Conservation (phyloP, 345 rosid species). For the Conringia planisiliqua region DNA sequence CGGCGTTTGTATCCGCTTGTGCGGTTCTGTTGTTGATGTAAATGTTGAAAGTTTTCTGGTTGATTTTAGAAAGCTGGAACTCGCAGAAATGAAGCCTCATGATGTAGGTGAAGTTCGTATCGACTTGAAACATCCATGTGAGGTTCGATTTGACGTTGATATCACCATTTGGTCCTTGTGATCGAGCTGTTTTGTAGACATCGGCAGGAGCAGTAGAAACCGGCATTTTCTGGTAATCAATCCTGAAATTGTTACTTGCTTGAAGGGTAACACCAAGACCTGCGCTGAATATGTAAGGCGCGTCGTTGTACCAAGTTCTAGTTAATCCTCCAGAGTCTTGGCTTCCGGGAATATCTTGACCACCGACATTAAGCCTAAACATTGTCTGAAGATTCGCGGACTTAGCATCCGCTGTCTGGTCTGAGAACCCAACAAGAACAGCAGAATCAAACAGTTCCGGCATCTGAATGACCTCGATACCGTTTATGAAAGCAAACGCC, state of each 20-base stretch:
- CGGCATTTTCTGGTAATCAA: constrained; percentile 43
- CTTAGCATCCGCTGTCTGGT: constrained; percentile 35
- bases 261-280: constrained; percentile 38
- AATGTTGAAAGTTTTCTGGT: constrained; percentile 64
- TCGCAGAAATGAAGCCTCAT: constrained; percentile 82
- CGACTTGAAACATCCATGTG: constrained; percentile 73
- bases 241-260: constrained; percentile 15
- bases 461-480: constrained; percentile 57
- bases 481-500: constrained; percentile 66
- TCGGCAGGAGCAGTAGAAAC: constrained; percentile 48
- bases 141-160: constrained; percentile 52
- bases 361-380: constrained; percentile 71
- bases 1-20: constrained; percentile 33
- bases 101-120: constrained; percentile 62
- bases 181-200: constrained; percentile 59
- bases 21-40: constrained; percentile 65
- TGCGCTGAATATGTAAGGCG: constrained; percentile 53
- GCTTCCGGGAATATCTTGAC: constrained; percentile 50
- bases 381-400: constrained; percentile 48
- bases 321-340: constrained; percentile 54
- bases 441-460: constrained; percentile 56
- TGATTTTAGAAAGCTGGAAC: constrained; percentile 37
- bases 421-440: constrained; percentile 49
- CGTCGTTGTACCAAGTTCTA: constrained; percentile 76
- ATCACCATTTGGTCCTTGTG: constrained; percentile 42